Evolutionary conservation across 83 land plant species (phyloP).

Genomic region (Diphasiastrum complanatum): DNA sequence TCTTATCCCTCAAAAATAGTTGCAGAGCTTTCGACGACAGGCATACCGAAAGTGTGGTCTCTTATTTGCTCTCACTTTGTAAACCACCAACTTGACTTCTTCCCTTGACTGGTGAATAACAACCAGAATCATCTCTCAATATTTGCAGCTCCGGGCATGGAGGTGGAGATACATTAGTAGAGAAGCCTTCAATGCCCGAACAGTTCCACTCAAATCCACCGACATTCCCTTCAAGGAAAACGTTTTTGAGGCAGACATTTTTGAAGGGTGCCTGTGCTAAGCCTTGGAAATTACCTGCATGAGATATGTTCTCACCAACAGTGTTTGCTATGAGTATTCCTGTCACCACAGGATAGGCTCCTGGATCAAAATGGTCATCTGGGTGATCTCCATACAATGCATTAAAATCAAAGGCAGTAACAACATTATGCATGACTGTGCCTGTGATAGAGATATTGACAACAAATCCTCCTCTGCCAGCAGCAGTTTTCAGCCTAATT

Average conservation of each 20-base stretch:
- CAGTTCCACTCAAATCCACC: too few relatives aligned
- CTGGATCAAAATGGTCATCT: constrained; percentile 12
- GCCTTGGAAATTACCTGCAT: constrained; percentile 3
- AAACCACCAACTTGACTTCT: too few relatives aligned
- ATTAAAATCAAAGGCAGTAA: constrained; percentile 7
- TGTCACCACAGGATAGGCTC: constrained; percentile 7
- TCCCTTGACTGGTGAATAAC: too few relatives aligned
- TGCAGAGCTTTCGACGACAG: too few relatives aligned
- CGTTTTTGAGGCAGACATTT: not conserved
- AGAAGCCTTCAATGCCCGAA: too few relatives aligned
- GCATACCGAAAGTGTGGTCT: too few relatives aligned
- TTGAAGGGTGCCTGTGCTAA: not conserved
- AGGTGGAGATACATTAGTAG: too few relatives aligned
- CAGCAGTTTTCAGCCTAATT: constrained; percentile 11
- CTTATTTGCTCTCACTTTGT: too few relatives aligned
- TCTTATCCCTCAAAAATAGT: too few relatives aligned
- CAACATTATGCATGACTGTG: not conserved
- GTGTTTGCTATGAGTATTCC: not conserved
- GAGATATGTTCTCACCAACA: not conserved
- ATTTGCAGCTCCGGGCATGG: too few relatives aligned
- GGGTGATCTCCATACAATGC: constrained; percentile 19
- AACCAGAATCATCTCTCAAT: too few relatives aligned
- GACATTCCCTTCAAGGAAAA: too few relatives aligned
- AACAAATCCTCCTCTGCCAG: constrained; percentile 17
- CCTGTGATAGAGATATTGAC: not conserved